These are phyloP conservation scores for Dactylonectria estremocensis DNA, from an alignment of 2,329 filamentous ascomycete genomes.

Conservation along the genomic window DNA sequence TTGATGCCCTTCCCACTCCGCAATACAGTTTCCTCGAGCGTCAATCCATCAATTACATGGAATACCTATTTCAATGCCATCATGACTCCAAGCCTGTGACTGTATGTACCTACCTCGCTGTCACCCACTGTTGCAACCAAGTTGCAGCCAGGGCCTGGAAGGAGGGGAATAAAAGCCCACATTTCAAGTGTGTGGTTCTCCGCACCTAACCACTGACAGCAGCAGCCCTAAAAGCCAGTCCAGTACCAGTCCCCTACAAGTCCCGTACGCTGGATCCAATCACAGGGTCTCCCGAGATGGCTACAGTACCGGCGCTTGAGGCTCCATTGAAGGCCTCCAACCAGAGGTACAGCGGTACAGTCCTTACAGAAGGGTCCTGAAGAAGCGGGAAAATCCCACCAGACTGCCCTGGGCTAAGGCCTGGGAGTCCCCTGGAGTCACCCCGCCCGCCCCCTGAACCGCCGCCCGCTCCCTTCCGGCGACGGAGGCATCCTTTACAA, in stretches of 20 bases:
- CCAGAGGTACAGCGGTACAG: too few species aligned
- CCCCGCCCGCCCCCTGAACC: conserved; percentile 7
- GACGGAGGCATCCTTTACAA: conserved; percentile 12
- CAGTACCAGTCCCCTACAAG: not conserved
- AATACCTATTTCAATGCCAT: not conserved
- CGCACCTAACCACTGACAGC: not conserved
- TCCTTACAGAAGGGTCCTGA: not conserved
- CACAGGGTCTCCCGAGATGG: not conserved
- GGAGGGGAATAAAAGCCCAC: not conserved
- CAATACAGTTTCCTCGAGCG: too few species aligned
- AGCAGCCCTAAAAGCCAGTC: not conserved
- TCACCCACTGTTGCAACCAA: not conserved
- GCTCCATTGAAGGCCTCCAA: not conserved
- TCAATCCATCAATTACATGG: not conserved
- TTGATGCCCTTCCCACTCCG: too few species aligned
- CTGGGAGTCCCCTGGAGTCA: conserved; percentile 7
- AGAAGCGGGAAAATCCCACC: not conserved
- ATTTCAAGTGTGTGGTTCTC: not conserved
- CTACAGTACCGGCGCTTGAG: not conserved
- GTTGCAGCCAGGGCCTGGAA: not conserved
- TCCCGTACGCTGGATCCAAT: not conserved
- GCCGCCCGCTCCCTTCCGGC: conserved; percentile 15
- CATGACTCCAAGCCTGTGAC: not conserved
- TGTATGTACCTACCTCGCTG: not conserved
- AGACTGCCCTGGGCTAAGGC: not conserved